Base-by-base conservation (phyloP, 805 yeast species). In the Metschnikowia kofuensis region DNA sequence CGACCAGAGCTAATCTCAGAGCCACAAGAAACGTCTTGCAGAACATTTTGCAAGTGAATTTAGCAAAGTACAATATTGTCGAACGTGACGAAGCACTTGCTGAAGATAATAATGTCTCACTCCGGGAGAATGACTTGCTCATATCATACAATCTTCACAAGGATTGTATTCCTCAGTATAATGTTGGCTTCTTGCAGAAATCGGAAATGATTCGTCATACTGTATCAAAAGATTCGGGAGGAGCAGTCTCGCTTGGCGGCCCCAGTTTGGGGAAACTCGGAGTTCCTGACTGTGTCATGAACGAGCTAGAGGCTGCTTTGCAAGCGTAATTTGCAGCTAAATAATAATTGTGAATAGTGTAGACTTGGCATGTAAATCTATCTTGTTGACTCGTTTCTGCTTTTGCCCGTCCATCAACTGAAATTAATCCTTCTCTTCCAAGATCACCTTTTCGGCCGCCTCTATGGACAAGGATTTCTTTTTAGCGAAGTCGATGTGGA, bases 241-340 rank as follows among this genome's bases (percentile, higher is more conserved):
- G 34, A 36, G 41, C 68, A 68, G 37, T 59, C 84, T 12, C 76
- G 82, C 59, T 87, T 2, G 90, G 94, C 15, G 97, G 97, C 0
- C 89, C 87, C 83, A 82, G 87, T 55, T 68, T 64, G 53, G 87
- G 89, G 8, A 80, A 77, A 1, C 83, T 89, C 8, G 97, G 97
- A 1, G 91, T 91, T 2, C 96, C 96, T 1, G 97, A 91, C 66
- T 85, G 91, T 54, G 84, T 89, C 1, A 65, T 79, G 31, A 82
- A 83, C 59, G 79, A 85, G 3, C 74, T 86, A 46, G 77, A 75
- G 42, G 79, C 75, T 48, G 94, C 91, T 13, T 49, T 57, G 38
- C 38, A 43, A 7, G 44, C 32, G 35, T n/a, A 28, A 4, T 8
- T n/a, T 10, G n/a, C 40, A 14, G 12, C 13, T 26, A 9, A 14